Evolutionary conservation across 768 basidiomycete genomes (phyloP), one percentile per base, ranked within the genome.

Genomic region (Tephrocybe sp.): DNA sequence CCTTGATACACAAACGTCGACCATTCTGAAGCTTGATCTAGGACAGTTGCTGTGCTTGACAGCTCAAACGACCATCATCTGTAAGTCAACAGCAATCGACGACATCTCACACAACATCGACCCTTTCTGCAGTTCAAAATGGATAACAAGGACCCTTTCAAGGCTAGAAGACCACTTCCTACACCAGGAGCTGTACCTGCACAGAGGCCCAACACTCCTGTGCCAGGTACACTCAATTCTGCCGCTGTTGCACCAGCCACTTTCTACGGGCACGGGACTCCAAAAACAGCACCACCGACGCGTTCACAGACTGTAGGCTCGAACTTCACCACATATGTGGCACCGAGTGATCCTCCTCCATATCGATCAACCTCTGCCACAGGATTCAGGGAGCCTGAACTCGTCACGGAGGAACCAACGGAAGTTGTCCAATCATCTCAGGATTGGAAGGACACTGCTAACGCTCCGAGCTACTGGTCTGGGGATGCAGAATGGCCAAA

Each of bases 381-480:
- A 11, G 67, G 63, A 16, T 82, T 72, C 62, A 76, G 80, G 22
- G 80, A 84, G 61, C 80, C 82, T 0, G 79, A 83, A 58, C 68
- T 80, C 10, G 71, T 83, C 2, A 59, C 64, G 23, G 80, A 78
- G 31, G 69, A 69, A n/a, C 60, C 64, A 34, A 60, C 69, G 29
- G 54, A 44, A 13, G 68, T 66, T 21, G 2, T 25, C 1, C 1
- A 19, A 1, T 19, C 42, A 19, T 44, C 25, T 5, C 18, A 18
- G 16, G n/a, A 25, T n/a, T n/a, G n/a, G n/a, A n/a, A 23, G 15
- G 4, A n/a, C 5, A 19, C 30, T 15, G 1, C 29, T 22, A 31
- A 12, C 3, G n/a, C 38, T 16, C n/a, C 42, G 9, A 12, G 36
- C 7, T 29, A 34, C 22, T 47, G 46, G 41, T 16, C 34, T 0